Evolutionary conservation across 805 yeast genomes (phyloP).

Genomic region (Lipomyces sp.): DNA sequence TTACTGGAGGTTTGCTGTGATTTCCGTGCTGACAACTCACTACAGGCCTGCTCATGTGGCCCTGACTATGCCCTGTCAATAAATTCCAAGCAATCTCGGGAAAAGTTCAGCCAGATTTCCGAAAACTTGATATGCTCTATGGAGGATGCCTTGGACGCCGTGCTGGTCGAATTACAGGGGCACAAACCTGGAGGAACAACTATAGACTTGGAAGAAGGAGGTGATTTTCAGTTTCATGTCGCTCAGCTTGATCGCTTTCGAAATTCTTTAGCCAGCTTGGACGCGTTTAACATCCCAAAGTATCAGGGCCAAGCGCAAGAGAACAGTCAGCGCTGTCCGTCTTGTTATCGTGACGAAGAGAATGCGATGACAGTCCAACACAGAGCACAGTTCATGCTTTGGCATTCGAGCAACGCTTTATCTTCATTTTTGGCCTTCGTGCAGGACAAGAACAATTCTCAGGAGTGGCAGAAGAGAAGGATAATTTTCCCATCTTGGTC

Average conservation of each 20-base stretch:
- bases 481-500: too few species aligned
- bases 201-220: background rate
- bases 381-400: background rate
- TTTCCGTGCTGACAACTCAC: background rate
- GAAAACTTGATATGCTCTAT: background rate
- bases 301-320: background rate
- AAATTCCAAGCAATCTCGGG: background rate
- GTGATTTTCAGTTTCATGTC: too few species aligned
- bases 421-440: too few species aligned
- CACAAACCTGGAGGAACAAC: constrained; percentile 1
- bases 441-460: too few species aligned
- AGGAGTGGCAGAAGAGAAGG: too few species aligned
- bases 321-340: background rate
- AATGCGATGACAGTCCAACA: background rate
- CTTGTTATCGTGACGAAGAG: background rate
- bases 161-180: background rate
- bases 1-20: background rate
- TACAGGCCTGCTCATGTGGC: background rate
- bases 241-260: too few species aligned
- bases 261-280: too few species aligned
- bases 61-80: constrained; percentile 1
- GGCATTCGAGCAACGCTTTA: background rate
- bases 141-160: background rate
- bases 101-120: background rate
- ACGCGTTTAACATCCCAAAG: too few species aligned